Base-by-base conservation (phyloP, 257 asterid genomes). In the Cinchona pubescens region DNA sequence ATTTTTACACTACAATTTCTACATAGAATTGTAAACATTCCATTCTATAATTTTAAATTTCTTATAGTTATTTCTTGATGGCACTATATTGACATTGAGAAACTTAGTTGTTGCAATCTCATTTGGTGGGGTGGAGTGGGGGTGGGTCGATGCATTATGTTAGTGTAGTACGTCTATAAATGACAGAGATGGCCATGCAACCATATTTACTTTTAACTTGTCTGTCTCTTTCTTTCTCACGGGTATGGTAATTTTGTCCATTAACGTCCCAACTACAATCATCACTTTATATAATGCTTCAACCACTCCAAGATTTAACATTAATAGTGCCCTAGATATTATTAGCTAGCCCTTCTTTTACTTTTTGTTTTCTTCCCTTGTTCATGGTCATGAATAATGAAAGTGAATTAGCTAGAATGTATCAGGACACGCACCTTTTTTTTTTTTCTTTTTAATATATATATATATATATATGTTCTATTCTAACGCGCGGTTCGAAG, bases 241-340 rank as follows among this genome's bases (percentile, higher is more conserved):
- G 84, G 82, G 85, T 64, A 71, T 72, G 82, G 82, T 80, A 74
- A 79, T 79, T 35, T 30, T 42, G 67, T 72, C 63, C 67, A 80
- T 76, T 81, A 68, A 76, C 83, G 61, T 82, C 84, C 79, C 82
- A 82, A 84, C 89, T 75, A 76, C 67, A 61, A 71, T 80, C 77
- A 42, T 79, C 76, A 77, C 90, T 85, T 87, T 84, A 79, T 80
- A 59, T 76, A 85, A 77, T 77, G 83, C 67, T 79, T 75, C 87
- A 88, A 67, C 88, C 80, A 88, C 88, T 76, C 72, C 14, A 75
- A 70, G 45, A 38, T 37, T 70, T 67, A 67, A 23, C 71, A 70
- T 65, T 73, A 73, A 74, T 55, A 78, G 74, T 65, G 58, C 46
- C 69, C 37, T 10, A 3, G 35, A 15, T 3, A 3, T 46, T 10